Percentiles rank a stretch among this genome's conserved stretches.
These are phyloP conservation scores for Myrica gale DNA, from an alignment of 306 rosid species.

Conservation along the genomic window DNA sequence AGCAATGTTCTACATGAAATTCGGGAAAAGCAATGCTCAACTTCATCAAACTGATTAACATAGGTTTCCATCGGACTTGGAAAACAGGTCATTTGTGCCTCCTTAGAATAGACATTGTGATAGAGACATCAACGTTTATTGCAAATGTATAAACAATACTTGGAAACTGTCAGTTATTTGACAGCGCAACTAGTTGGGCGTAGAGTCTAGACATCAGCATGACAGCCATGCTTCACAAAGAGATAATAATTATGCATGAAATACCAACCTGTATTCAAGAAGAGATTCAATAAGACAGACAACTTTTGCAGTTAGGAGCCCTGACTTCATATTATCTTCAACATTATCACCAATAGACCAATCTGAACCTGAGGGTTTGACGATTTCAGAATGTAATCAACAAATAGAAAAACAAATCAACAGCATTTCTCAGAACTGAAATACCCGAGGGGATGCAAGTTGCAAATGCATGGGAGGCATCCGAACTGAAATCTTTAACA, in stretches of 20 bases:
- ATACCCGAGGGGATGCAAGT: conserved; percentile 49
- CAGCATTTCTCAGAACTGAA: conserved; percentile 5
- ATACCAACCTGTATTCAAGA: conserved; percentile 70
- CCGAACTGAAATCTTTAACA: conserved; percentile 48
- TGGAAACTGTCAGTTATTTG: conserved; percentile 5
- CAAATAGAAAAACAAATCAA: conserved; percentile 11
- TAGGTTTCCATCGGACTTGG: not conserved
- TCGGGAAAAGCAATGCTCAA: not conserved
- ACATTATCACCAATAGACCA: conserved; percentile 49
- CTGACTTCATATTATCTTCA: conserved; percentile 33
- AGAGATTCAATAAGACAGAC: conserved; percentile 62
- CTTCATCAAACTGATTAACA: not conserved
- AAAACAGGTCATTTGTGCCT: not conserved
- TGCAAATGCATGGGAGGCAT: conserved; percentile 35
- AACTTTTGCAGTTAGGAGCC: conserved; percentile 65
- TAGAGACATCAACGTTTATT: not conserved
- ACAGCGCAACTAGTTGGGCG: conserved; percentile 4
- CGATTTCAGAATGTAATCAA: conserved; percentile 1
- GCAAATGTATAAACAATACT: not conserved
- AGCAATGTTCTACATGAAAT: not conserved
- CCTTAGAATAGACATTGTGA: not conserved
- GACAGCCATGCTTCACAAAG: conserved; percentile 12
- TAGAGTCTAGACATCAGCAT: not conserved
- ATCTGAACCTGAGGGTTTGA: conserved; percentile 41
- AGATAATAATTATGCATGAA: not conserved